A percentile compares a stretch with the other conserved stretches of the same genome.
Conservation (phyloP, 2,329 filamentous ascomycete species). For the Xylariaceae sp. region DNA sequence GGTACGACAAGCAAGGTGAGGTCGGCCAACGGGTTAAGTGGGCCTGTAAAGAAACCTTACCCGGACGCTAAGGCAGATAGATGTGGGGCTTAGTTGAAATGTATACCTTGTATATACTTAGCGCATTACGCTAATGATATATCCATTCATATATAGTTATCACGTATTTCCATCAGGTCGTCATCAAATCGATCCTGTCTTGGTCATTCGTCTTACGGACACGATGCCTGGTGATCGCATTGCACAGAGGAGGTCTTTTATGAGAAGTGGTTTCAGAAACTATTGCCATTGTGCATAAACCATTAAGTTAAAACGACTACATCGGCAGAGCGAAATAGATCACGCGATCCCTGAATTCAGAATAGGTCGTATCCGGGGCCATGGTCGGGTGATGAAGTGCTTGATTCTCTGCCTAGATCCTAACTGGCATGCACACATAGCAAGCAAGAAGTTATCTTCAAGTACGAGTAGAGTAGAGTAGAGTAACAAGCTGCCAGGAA, state of each 20-base stretch:
- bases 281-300: not conserved
- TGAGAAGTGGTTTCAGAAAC: not conserved
- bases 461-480: not conserved
- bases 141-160: not conserved
- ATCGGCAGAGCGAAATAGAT: no score
- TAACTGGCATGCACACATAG: not conserved
- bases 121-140: not conserved
- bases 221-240: not conserved
- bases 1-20: no score
- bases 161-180: no score
- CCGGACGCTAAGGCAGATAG: not conserved
- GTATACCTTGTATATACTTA: not conserved
- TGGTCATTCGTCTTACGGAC: no score
- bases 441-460: not conserved
- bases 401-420: not conserved
- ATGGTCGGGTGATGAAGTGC: not conserved
- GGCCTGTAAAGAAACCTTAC: not conserved
- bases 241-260: not conserved
- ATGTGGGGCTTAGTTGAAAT: not conserved
- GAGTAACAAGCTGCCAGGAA: not conserved
- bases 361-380: not conserved
- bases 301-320: no score
- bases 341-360: no score
- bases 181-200: no score
- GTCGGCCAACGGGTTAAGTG: no score